A percentile compares a stretch with the other conserved stretches of the same genome.
Evolutionary conservation across 495 filamentous ascomycete species (phyloP).

Genomic region (Penicillium paradoxum): DNA sequence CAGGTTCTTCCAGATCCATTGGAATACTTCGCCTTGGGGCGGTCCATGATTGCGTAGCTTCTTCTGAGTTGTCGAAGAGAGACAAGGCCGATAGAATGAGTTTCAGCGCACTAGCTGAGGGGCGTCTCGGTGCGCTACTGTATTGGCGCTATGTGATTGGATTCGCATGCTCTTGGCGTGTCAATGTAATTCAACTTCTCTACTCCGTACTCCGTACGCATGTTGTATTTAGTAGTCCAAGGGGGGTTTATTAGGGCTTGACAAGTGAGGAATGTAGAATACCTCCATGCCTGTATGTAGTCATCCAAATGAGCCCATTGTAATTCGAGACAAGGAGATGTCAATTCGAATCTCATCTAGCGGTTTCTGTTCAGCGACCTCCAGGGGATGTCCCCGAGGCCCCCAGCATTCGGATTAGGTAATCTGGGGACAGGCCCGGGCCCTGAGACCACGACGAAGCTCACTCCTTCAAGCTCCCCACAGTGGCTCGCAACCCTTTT

Average conservation of each 20-base stretch:
- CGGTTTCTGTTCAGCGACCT: too few relatives aligned
- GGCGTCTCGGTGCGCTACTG: background rate
- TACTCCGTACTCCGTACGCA: too few relatives aligned
- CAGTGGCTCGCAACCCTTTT: constrained; percentile 3
- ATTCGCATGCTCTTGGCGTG: background rate
- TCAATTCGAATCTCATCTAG: too few relatives aligned
- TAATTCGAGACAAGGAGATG: too few relatives aligned
- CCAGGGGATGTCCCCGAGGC: too few relatives aligned
- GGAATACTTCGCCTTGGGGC: background rate
- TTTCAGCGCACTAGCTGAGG: background rate
- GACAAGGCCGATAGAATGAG: background rate
- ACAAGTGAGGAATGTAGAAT: too few relatives aligned
- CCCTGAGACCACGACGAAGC: background rate
- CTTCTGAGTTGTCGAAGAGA: background rate
- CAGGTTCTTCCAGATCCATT: constrained; percentile 14
- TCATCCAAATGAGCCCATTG: too few relatives aligned
- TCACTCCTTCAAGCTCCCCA: background rate
- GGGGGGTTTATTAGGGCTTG: too few relatives aligned
- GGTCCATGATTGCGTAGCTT: background rate
- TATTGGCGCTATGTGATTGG: background rate
- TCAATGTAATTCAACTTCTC: background rate
- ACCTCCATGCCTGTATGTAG: too few relatives aligned
- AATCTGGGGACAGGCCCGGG: background rate
- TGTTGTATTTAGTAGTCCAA: too few relatives aligned
- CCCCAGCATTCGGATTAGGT: constrained; percentile 1